Conservation (phyloP, 139 green algal genomes). For the Coccomyxa sp. region DNA sequence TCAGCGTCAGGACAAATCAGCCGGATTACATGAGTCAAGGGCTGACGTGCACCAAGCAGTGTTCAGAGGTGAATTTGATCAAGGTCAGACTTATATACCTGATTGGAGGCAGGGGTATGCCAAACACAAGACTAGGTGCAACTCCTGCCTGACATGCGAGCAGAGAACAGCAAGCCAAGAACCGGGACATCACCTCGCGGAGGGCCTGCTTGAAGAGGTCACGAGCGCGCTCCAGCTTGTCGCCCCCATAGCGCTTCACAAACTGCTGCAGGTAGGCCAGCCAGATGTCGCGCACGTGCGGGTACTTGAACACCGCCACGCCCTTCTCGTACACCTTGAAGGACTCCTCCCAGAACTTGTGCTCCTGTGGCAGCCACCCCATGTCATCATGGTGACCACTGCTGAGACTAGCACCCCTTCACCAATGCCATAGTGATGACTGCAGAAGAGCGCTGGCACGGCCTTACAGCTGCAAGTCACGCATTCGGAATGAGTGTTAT, state of each 20-base stretch:
- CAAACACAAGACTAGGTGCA: too few species aligned
- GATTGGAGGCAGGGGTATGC: too few species aligned
- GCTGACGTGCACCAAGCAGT: background rate
- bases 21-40: background rate
- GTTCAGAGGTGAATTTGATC: background rate
- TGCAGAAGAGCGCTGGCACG: too few species aligned
- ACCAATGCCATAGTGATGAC: too few species aligned
- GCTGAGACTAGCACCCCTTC: too few species aligned
- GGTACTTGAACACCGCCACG: slow-evolving; percentile 93
- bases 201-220: slow-evolving; percentile 95
- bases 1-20: background rate
- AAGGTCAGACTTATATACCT: too few species aligned
- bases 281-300: slow-evolving; percentile 95
- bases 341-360: slow-evolving; percentile 90
- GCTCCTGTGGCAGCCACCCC: slow-evolving; percentile 75
- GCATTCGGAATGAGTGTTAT: too few species aligned
- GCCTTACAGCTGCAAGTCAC: too few species aligned
- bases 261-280: slow-evolving; percentile 89
- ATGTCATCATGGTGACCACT: too few species aligned
- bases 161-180: background rate
- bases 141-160: background rate
- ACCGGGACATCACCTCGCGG: slow-evolving; percentile 13
- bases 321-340: slow-evolving; percentile 95
- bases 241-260: slow-evolving; percentile 77
- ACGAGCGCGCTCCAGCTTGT: slow-evolving; percentile 90